A percentile compares a stretch with the other conserved stretches of the same genome.
Conservation (phyloP, 345 rosid genomes). For the Hypericum androsaemum region DNA sequence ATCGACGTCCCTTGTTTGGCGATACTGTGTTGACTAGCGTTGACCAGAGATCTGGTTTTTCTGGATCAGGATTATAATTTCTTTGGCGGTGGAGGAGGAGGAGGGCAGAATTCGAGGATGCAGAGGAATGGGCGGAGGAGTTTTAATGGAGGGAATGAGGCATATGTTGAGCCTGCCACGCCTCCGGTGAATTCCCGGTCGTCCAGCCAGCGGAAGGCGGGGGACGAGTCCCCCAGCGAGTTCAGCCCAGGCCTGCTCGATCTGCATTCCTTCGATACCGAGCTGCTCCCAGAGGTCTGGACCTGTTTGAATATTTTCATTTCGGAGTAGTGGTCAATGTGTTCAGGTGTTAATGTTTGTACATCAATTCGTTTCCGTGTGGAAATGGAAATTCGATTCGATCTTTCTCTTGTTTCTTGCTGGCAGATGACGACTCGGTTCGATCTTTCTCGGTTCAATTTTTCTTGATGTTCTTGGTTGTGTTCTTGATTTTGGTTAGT, state of each 20-base stretch:
- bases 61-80: conserved; percentile 76
- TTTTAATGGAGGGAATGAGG: conserved; percentile 54
- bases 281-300: conserved; percentile 93
- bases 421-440: conserved; percentile 59
- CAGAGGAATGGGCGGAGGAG: conserved; percentile 58
- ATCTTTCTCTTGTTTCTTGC: conserved; percentile 8
- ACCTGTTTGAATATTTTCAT: neutral
- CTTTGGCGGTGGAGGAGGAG: conserved; percentile 43
- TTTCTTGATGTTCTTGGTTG: no score
- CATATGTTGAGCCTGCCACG: conserved; percentile 55
- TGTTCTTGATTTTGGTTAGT: no score
- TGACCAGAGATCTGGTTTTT: no score
- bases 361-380: neutral
- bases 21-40: neutral
- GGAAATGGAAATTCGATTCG: no score
- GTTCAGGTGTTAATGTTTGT: neutral
- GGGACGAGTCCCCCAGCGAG: no score
- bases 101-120: conserved; percentile 55
- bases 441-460: no score
- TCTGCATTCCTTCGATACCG: no score
- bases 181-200: conserved; percentile 66
- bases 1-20: conserved; percentile 11
- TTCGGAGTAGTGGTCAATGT: no score
- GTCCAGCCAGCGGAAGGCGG: conserved; percentile 51
- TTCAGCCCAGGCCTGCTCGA: no score